Conservation (phyloP, 2,329 filamentous ascomycete genomes). For the Apiospora rasikravindrae region DNA sequence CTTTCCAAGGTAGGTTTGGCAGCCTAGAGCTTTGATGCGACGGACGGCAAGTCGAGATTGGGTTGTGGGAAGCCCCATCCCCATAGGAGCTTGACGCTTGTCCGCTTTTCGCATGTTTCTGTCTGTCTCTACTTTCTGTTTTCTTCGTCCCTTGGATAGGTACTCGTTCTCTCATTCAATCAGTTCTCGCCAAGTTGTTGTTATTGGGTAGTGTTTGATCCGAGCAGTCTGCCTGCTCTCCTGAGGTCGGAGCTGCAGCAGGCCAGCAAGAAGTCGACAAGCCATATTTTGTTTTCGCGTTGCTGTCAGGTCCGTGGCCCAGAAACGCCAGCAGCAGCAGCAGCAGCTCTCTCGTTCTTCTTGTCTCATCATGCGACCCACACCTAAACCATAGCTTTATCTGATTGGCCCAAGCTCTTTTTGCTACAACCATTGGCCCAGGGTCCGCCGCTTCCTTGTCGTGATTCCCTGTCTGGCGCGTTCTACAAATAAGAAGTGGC, state of each 20-base stretch:
- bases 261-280: background rate
- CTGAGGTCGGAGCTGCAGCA: background rate
- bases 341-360: background rate
- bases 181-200: background rate
- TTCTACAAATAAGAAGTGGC: slow-evolving; percentile 51
- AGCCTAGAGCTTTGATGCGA: slow-evolving; percentile 15
- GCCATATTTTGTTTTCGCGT: background rate
- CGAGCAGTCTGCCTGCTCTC: background rate
- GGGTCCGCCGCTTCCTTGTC: slow-evolving; percentile 23
- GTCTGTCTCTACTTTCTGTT: background rate
- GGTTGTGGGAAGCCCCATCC: slow-evolving; percentile 10
- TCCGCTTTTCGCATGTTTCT: slow-evolving; percentile 1
- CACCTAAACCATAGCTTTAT: background rate
- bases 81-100: slow-evolving; percentile 11
- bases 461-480: slow-evolving; percentile 30
- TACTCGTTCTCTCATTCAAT: background rate
- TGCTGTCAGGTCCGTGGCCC: background rate
- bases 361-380: slow-evolving; percentile 23
- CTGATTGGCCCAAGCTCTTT: slow-evolving; percentile 18
- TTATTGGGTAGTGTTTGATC: background rate
- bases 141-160: background rate
- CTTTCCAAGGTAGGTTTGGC: slow-evolving; percentile 10
- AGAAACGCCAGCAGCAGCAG: background rate
- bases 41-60: slow-evolving; percentile 16
- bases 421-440: slow-evolving; percentile 21